These are phyloP conservation scores for Aeminium ludgeri DNA, from an alignment of 495 filamentous ascomycete species.

Conservation along the genomic window DNA sequence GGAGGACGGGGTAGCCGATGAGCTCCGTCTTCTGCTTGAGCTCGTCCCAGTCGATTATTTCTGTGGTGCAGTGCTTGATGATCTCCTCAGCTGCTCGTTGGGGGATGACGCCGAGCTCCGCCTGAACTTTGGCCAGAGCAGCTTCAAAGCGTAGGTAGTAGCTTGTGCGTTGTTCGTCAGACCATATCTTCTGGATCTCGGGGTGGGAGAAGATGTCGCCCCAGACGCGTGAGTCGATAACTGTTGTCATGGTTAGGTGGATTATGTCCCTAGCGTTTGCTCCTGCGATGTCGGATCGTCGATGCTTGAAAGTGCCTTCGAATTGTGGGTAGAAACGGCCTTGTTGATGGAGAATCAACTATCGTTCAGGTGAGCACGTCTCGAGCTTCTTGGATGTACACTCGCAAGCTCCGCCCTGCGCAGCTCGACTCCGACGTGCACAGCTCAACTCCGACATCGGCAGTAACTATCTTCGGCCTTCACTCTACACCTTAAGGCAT, in stretches of 20 bases:
- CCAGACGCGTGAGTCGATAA: conserved; percentile 16
- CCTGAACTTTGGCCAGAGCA: conserved; percentile 15
- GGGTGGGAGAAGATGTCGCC: conserved; percentile 14
- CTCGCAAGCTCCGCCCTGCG: no score
- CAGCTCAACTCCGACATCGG: background rate
- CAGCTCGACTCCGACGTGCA: no score
- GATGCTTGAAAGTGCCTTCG: no score
- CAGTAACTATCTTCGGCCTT: no score
- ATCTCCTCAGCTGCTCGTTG: conserved; percentile 16
- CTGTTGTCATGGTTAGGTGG: conserved; percentile 10
- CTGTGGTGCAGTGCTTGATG: conserved; percentile 12
- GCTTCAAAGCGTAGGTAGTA: conserved; percentile 19
- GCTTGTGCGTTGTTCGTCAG: conserved; percentile 11
- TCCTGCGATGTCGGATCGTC: no score
- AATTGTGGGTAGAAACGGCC: no score
- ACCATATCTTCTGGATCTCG: conserved; percentile 13
- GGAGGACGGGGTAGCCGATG: conserved; percentile 17
- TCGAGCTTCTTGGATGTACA: no score
- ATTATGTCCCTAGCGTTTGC: no score
- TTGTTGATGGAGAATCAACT: no score
- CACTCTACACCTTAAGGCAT: no score
- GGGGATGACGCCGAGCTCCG: conserved; percentile 16
- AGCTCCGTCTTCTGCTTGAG: conserved; percentile 13
- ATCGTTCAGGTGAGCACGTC: no score
- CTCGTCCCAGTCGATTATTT: conserved; percentile 12